phyloP scores from a whole-genome alignment of 192 early-diverging fungal species.

The Chytriomyces sp. region DNA sequence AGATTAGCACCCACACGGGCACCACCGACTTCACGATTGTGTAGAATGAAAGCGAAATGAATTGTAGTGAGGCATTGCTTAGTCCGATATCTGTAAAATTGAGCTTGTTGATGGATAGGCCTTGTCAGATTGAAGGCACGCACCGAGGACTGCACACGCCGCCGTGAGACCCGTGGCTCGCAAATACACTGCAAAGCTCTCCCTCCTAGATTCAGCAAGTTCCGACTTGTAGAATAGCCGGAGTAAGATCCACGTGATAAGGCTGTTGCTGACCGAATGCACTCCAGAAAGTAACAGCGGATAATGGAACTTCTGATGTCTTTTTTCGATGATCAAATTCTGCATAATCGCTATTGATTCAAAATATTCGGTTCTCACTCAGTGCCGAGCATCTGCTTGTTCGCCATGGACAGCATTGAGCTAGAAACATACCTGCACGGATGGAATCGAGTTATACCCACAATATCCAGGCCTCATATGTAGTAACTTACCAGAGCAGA shows the following conservation, averaged over 20 bases:
- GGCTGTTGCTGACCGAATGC: slow-evolving; percentile 16
- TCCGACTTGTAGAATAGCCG: not conserved
- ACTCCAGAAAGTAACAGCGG: slow-evolving; percentile 28
- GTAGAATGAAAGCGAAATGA: slow-evolving; percentile 89
- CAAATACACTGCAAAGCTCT: slow-evolving; percentile 1
- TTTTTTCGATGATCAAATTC: too few species aligned
- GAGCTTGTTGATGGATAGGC: not conserved
- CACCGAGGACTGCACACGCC: slow-evolving; percentile 22
- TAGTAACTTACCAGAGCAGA: not conserved
- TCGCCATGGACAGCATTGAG: slow-evolving; percentile 6
- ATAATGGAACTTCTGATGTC: slow-evolving; percentile 25
- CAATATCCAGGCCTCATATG: not conserved
- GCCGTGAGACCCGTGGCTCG: slow-evolving; percentile 15
- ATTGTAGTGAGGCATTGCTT: slow-evolving; percentile 43
- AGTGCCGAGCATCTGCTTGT: slow-evolving; percentile 24
- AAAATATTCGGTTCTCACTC: too few species aligned
- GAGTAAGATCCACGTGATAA: slow-evolving; percentile 6
- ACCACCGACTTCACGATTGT: slow-evolving; percentile 66
- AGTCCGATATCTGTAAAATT: slow-evolving; percentile 28
- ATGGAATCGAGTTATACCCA: not conserved
- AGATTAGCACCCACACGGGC: slow-evolving; percentile 69
- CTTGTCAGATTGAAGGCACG: not conserved
- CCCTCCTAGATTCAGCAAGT: not conserved
- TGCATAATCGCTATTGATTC: too few species aligned
- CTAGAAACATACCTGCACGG: slow-evolving; percentile 13